Evolutionary conservation across 148 eudicot species (phyloP).

Genomic region (Chenopodium berlandieri): DNA sequence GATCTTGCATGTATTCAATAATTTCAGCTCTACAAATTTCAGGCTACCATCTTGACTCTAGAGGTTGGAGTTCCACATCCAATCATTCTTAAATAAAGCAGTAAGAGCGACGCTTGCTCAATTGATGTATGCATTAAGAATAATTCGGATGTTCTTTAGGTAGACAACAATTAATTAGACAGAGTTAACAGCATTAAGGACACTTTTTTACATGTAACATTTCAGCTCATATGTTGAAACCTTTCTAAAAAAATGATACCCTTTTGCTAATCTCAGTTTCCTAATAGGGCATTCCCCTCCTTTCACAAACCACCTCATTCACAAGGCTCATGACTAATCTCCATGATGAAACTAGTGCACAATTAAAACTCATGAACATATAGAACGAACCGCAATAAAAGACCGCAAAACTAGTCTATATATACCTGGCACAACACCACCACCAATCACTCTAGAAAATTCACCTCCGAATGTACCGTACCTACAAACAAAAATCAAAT

Average conservation of each 20-base stretch:
- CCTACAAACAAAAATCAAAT: slow-evolving; percentile 37
- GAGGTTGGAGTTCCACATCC: not conserved
- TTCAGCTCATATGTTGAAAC: too few species aligned
- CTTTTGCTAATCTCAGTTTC: too few species aligned
- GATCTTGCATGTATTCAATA: too few species aligned
- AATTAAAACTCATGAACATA: too few species aligned
- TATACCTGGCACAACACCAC: slow-evolving; percentile 92
- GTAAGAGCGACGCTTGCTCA: not conserved
- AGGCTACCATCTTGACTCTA: not conserved
- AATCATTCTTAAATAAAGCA: not conserved
- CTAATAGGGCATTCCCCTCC: too few species aligned
- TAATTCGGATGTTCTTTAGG: not conserved
- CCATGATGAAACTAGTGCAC: too few species aligned
- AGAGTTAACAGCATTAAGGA: not conserved
- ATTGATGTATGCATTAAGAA: not conserved
- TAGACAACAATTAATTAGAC: too few species aligned
- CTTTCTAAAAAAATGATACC: too few species aligned
- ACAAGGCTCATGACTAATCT: too few species aligned
- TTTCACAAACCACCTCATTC: too few species aligned
- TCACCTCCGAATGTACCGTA: slow-evolving; percentile 73
- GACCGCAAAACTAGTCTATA: not conserved
- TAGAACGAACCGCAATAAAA: not conserved
- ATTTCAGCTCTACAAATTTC: not conserved
- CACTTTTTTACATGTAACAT: not conserved
- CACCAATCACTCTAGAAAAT: slow-evolving; percentile 91